Evolutionary conservation across 2,329 filamentous ascomycete species (phyloP).

Genomic region (Colletotrichum navitas): DNA sequence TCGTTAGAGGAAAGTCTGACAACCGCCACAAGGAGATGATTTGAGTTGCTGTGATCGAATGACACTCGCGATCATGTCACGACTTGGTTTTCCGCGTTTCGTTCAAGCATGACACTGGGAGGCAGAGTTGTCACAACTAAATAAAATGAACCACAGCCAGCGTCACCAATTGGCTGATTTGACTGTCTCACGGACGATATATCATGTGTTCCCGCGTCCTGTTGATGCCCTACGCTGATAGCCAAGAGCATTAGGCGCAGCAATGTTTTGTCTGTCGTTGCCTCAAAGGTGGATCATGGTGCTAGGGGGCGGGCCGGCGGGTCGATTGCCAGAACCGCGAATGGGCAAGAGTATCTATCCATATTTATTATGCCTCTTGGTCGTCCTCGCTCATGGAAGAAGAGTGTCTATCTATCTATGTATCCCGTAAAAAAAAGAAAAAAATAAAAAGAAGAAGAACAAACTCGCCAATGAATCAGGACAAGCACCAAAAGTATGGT

Average conservation of each 20-base stretch:
- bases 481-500: neutral
- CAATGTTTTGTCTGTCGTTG: neutral
- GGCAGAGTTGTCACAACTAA: neutral
- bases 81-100: neutral
- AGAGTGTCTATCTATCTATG: neutral
- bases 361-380: neutral
- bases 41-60: neutral
- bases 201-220: neutral
- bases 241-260: neutral
- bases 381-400: neutral
- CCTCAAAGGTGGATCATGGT: neutral
- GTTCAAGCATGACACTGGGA: neutral
- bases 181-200: neutral
- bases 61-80: neutral
- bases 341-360: too few relatives aligned
- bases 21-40: neutral
- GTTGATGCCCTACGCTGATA: neutral
- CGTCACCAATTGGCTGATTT: neutral
- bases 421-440: too few relatives aligned
- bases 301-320: neutral
- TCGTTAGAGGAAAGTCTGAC: too few relatives aligned
- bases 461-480: neutral
- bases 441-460: too few relatives aligned
- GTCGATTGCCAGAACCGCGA: neutral
- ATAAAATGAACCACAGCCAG: neutral